Base-by-base conservation (phyloP, 495 filamentous ascomycete genomes). In the Daldinia childiae region DNA sequence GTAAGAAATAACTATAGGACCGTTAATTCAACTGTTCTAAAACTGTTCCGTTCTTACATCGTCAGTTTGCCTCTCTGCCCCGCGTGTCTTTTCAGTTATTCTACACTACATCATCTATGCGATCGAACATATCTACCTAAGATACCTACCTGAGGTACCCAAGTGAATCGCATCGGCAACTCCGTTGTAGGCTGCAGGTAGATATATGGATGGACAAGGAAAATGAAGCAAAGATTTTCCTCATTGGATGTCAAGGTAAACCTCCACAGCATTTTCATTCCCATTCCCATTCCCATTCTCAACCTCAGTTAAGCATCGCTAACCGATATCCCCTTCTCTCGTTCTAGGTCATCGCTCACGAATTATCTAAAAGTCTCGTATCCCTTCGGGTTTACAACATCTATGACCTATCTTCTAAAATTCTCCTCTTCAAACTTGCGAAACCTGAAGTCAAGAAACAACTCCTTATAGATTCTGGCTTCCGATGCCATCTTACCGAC, bases 181-280 rank as follows among this genome's bases (percentile, higher is more conserved):
- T 9, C n/a, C 11, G 17, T 11, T 8, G 41, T 1, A 45, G 41
- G 11, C 9, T 15, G 15, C 4, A 54, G 26, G 12, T 27, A 29
- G 12, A 12, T 1, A 26, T 30, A 54, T 21, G 15, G 34, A 24
- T 1, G 30, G 6, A 45, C 32, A 39, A 17, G 29, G 79, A 89
- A 81, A 38, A 99, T 99, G 95, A 99, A 99, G 86, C 95, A 98
- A 78, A 87, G 95, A 80, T 98, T 97, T 83, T 98, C 95, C 14
- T 97, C 94, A 3, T 81, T 97, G 55, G 94, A 97, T 78, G 92
- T 97, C 69, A 91, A 92, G 86, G 92, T 92, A 83, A 17, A 60
- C 24, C 17, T n/a, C 38, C 38, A 43, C 17, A 43, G 9, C 9
- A 34, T 64, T 8, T 32, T 1, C n/a, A 11, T 51, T 26, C 21